Conservation (phyloP, 2,329 filamentous ascomycete genomes). For the Venturia aucupariae region DNA sequence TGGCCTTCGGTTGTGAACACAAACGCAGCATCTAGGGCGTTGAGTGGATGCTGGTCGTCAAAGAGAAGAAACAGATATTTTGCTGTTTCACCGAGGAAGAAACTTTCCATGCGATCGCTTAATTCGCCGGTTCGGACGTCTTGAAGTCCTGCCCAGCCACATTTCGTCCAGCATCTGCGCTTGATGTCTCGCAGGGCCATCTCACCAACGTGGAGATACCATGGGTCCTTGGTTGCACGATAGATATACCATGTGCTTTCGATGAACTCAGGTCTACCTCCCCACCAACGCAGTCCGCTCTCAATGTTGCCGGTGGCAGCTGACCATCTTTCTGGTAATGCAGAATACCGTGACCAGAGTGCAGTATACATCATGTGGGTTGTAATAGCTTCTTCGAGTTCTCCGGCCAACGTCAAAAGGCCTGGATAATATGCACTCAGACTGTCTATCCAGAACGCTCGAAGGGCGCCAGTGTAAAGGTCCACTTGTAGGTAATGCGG, state of each 20-base stretch:
- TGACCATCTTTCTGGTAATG: slow-evolving; percentile 89
- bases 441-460: slow-evolving; percentile 93
- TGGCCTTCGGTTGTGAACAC: slow-evolving; percentile 97
- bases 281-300: slow-evolving; percentile 86
- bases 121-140: slow-evolving; percentile 61
- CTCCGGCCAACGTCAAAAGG: slow-evolving; percentile 72
- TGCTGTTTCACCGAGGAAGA: slow-evolving; percentile 91
- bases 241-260: slow-evolving; percentile 97
- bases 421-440: slow-evolving; percentile 93
- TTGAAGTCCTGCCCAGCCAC: slow-evolving; percentile 80
- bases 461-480: slow-evolving; percentile 74
- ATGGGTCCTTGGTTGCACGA: slow-evolving; percentile 83
- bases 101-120: slow-evolving; percentile 95
- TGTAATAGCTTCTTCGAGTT: slow-evolving; percentile 83
- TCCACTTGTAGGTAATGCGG: slow-evolving; percentile 92
- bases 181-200: slow-evolving; percentile 89
- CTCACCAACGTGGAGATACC: slow-evolving; percentile 92
- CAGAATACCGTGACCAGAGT: slow-evolving; percentile 90
- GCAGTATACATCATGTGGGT: slow-evolving; percentile 86
- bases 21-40: slow-evolving; percentile 74
- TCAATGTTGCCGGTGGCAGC: slow-evolving; percentile 76
- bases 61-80: slow-evolving; percentile 95
- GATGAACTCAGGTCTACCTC: slow-evolving; percentile 88
- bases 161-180: slow-evolving; percentile 77
- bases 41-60: slow-evolving; percentile 75